Conservation (phyloP, 164 flowering plant species). For the Piper betle region DNA sequence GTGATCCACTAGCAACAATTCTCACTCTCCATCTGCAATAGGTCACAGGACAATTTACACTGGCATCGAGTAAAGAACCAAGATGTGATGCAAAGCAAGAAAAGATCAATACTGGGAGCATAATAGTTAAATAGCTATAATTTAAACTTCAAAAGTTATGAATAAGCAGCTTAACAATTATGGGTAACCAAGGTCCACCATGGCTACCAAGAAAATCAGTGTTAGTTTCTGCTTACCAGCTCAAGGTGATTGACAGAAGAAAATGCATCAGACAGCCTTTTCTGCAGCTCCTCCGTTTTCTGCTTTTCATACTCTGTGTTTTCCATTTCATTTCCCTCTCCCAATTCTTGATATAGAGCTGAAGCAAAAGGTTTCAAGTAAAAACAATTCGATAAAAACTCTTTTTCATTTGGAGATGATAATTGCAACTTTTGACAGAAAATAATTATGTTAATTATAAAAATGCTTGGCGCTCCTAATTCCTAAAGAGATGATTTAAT, state of each 20-base stretch:
- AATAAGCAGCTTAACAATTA: neutral
- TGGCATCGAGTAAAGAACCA: neutral
- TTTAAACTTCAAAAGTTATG: neutral
- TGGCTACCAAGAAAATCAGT: neutral
- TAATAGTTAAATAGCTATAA: no score
- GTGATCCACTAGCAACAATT: constrained; percentile 34
- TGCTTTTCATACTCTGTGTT: constrained; percentile 61
- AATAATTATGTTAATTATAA: no score
- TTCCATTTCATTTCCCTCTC: constrained; percentile 79
- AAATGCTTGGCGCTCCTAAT: no score
- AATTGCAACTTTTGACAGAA: neutral
- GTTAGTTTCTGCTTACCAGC: constrained; percentile 30
- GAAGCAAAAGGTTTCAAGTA: constrained; percentile 8
- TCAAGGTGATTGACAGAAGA: constrained; percentile 74
- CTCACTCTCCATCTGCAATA: constrained; percentile 50
- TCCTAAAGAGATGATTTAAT: no score
- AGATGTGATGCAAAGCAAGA: neutral
- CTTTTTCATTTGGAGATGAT: neutral
- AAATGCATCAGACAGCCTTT: constrained; percentile 58
- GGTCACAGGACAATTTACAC: neutral
- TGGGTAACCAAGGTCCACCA: neutral
- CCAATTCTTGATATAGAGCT: constrained; percentile 73
- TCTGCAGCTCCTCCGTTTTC: constrained; percentile 65
- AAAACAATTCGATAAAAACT: no score
- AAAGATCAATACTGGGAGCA: neutral